Conservation (phyloP, 164 flowering plant genomes). For the Brasenia schreberi region DNA sequence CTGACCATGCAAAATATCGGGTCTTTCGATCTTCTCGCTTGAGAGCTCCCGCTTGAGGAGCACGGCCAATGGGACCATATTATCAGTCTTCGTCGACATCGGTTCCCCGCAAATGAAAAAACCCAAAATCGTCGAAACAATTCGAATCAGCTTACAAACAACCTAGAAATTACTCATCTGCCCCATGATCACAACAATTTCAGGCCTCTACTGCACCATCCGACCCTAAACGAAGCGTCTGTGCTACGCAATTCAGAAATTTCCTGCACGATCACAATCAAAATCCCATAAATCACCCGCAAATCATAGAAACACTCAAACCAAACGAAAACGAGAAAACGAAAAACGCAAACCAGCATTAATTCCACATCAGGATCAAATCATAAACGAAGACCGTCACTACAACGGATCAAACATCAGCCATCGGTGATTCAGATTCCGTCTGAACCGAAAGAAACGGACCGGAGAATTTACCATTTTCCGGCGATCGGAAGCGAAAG, state of each 20-base stretch:
- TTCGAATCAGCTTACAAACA: neutral
- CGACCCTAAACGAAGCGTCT: neutral
- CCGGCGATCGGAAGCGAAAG: neutral
- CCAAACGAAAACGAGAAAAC: neutral
- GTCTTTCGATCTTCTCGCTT: slow-evolving; percentile 72
- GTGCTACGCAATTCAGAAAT: neutral
- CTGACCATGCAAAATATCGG: slow-evolving; percentile 70
- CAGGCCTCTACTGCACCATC: neutral
- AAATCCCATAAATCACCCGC: neutral
- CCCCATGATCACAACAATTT: neutral
- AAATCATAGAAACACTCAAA: neutral
- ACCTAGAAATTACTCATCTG: neutral
- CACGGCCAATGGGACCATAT: slow-evolving; percentile 76
- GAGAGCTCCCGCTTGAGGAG: slow-evolving; percentile 72
- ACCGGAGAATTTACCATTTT: neutral
- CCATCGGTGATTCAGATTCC: neutral
- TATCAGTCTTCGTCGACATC: slow-evolving; percentile 59
- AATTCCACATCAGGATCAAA: no score
- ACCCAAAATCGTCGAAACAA: neutral
- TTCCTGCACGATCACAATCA: neutral
- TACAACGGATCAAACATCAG: neutral
- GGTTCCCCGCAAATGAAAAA: neutral
- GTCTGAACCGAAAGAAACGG: neutral
- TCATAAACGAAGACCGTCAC: no score
- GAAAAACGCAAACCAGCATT: neutral